Evolutionary conservation across 495 filamentous ascomycete species (phyloP), one percentile per base, ranked within the genome.

Genomic region (Podospora tetraspora): DNA sequence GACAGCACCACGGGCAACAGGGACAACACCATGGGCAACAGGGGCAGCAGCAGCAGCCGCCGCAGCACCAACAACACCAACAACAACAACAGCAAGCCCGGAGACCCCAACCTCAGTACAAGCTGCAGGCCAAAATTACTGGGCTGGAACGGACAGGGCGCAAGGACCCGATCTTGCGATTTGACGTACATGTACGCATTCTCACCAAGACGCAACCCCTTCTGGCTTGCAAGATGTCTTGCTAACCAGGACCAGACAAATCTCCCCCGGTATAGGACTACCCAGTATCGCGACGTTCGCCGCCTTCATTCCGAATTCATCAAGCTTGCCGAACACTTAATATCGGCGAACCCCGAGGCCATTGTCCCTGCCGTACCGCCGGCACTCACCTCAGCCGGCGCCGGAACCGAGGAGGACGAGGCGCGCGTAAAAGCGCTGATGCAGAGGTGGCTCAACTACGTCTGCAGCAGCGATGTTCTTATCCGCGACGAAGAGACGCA

Each of bases 291-390:
- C 74, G 96, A 98, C 77, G 91, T 99, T 64, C 91, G 95, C 68
- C 91, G 96, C 57, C 91, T 95, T 25, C 95, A 99, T 78, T 91
- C 92, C 60, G 96, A 99, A 75, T 99, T 99, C 73, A 84, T 90
- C 67, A 98, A 98, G 75, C 89, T 99, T 24, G 92, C 92, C 25
- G 92, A 97, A 64, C 96, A 99, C 75, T 82, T 99, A 30, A 91
- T 97, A 71, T 96, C 93, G 37, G 92, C 94, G 16, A 97, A 97
- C 74, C 96, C 96, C 12, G 96, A 99, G 81, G 92, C 94, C 25
- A 83, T 98, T n/a, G 95, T 99, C 19, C 96, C 96, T n/a, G 92
- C 94, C 1, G 92, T 99, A 8, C 96, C 96, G 56, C 91, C 94
- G 21, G 85, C 94, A 6, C 81, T 94, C 63, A 98, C 96, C 2